A percentile compares a stretch with the other conserved stretches of the same genome.
These are phyloP conservation scores for Ambrosia trifida DNA, from an alignment of 129 eudicot species.

Conservation along the genomic window DNA sequence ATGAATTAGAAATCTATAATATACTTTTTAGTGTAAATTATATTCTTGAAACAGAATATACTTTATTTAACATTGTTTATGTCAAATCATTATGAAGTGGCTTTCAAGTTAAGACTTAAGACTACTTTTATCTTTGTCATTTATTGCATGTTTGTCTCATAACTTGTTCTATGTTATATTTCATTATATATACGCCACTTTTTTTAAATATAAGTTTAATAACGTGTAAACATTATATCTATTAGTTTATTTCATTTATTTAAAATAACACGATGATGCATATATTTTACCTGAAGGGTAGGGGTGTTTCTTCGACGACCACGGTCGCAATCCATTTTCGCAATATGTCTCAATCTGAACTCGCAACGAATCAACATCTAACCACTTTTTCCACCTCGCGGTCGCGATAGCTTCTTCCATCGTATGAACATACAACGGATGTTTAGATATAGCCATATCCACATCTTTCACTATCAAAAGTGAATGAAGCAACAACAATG, in stretches of 20 bases:
- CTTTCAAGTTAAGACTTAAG: conserved; percentile 37
- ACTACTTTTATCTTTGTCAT: conserved; percentile 21
- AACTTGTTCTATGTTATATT: conserved; percentile 4
- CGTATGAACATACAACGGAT: conserved; percentile 73
- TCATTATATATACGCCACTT: not conserved
- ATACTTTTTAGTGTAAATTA: not conserved
- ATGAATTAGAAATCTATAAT: not conserved
- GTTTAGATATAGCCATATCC: conserved; percentile 90
- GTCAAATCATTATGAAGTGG: conserved; percentile 22
- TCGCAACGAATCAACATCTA: conserved; percentile 67
- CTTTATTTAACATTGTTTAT: conserved; percentile 9
- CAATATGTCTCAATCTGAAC: conserved; percentile 81
- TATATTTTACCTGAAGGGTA: conserved; percentile 68
- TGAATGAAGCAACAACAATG: conserved; percentile 71
- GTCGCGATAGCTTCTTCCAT: conserved; percentile 99
- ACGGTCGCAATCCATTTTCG: conserved; percentile 72
- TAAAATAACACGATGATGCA: not conserved
- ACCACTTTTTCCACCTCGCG: conserved; percentile 93
- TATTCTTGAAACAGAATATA: conserved; percentile 4
- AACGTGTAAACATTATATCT: not conserved
- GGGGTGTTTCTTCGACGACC: conserved; percentile 64
- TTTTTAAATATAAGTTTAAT: not conserved
- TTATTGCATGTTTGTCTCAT: conserved; percentile 17
- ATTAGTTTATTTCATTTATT: not conserved
- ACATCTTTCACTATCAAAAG: conserved; percentile 49